Percentiles rank a stretch among this genome's conserved stretches.
phyloP scores from a whole-genome alignment of 164 flowering plant genomes.

The Warburgia ugandensis region DNA sequence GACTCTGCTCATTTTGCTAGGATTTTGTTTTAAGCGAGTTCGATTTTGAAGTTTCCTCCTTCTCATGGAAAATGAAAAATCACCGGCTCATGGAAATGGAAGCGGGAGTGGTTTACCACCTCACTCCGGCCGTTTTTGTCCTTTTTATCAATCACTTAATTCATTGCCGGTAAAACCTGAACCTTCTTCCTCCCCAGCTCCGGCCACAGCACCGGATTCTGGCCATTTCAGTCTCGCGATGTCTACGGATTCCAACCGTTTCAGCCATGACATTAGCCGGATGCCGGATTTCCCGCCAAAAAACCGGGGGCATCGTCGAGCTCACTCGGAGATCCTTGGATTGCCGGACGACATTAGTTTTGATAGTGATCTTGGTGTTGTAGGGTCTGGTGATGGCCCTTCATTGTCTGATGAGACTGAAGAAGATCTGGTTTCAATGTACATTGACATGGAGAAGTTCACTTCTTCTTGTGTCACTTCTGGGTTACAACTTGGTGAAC shows the following conservation, averaged over 20 bases:
- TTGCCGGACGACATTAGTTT: constrained; percentile 94
- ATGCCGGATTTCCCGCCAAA: constrained; percentile 88
- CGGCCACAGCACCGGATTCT: constrained; percentile 21
- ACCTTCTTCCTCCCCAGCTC: constrained; percentile 11
- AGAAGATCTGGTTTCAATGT: constrained; percentile 86
- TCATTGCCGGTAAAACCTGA: constrained; percentile 12
- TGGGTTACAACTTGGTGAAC: constrained; percentile 42
- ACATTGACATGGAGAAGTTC: constrained; percentile 90
- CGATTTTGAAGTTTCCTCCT: neutral
- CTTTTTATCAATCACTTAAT: constrained; percentile 5
- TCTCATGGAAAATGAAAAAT: constrained; percentile 24
- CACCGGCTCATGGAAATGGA: constrained; percentile 13
- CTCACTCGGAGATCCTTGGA: constrained; percentile 90
- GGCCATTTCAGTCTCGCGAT: constrained; percentile 33
- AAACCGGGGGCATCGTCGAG: constrained; percentile 82
- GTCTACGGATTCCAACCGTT: constrained; percentile 34
- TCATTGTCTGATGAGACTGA: constrained; percentile 88
- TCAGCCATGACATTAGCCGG: constrained; percentile 81
- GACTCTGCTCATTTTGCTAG: no score
- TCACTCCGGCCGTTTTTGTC: constrained; percentile 14
- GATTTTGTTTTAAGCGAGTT: neutral
- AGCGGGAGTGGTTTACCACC: constrained; percentile 16
- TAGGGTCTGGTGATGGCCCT: constrained; percentile 75
- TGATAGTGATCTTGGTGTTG: constrained; percentile 91
- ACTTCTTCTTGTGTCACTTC: constrained; percentile 59